Conservation (phyloP, 495 filamentous ascomycete species). For the Trichoderma gamsii region DNA sequence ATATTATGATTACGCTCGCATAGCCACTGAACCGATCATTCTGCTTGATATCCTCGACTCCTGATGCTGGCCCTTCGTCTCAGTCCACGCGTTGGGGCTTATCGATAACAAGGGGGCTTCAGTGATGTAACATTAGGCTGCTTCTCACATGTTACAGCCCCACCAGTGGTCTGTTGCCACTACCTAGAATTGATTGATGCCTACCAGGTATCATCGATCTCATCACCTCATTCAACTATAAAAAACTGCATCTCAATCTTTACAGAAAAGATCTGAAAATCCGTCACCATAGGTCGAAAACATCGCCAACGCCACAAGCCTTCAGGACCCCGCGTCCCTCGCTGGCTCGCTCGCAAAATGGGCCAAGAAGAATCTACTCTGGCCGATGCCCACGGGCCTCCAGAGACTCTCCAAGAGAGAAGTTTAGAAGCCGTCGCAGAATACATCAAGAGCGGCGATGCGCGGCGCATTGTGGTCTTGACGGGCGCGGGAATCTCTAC, state of each 20-base stretch:
- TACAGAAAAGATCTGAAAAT: neutral
- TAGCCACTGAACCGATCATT: neutral
- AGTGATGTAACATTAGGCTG: conserved; percentile 6
- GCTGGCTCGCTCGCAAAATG: conserved; percentile 15
- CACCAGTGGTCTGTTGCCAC: neutral
- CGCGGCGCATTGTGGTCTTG: conserved; percentile 49
- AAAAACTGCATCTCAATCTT: neutral
- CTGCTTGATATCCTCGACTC: neutral
- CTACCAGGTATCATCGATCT: neutral
- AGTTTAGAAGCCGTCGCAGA: conserved; percentile 14
- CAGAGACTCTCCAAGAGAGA: neutral
- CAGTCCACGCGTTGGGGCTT: neutral
- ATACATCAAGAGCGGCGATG: conserved; percentile 53
- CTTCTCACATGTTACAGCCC: neutral
- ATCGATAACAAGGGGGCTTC: neutral
- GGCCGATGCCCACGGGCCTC: neutral
- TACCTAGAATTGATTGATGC: neutral
- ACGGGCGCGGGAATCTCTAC: conserved; percentile 58
- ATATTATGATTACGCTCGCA: neutral
- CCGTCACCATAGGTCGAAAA: conserved; percentile 17
- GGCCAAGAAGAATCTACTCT: conserved; percentile 13
- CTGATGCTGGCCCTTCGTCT: neutral
- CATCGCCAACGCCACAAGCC: conserved; percentile 14
- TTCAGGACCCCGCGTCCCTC: conserved; percentile 15
- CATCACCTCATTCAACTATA: neutral